Evolutionary conservation across 1,284 basidiomycete genomes (phyloP), one percentile per base, ranked within the genome.

Genomic region (Porodaedalea pini): DNA sequence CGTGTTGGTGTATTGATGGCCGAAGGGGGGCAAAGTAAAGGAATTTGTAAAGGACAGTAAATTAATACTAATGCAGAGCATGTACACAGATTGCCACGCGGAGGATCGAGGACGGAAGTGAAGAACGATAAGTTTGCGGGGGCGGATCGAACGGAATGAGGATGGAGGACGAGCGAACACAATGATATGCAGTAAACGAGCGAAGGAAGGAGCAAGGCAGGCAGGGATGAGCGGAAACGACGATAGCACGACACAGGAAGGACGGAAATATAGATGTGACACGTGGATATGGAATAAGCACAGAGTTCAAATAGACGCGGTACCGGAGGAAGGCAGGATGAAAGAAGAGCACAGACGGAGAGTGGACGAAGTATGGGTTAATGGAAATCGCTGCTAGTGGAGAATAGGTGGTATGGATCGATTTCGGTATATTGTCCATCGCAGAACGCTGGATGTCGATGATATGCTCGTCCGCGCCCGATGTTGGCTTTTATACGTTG

Each of bases 1-100:
- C n/a, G n/a, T n/a, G n/a, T n/a, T n/a, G 19, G 19, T 41, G n/a
- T 17, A 15, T 10, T 41, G 40, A 21, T 6, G 40, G 19, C 40
- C 40, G 13, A n/a, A n/a, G 13, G 29, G n/a, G 25, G 25, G 11
- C 25, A 15, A 2, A 45, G 27, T 47, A n/a, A 10, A 19, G 21
- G 4, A 23, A 17, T 23, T 13, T 47, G 45, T 47, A 50, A 50
- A 56, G 36, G 54, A 56, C 54, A 56, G 54, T 56, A 56, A 43
- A 56, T 56, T 56, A 56, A 50, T 50, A 36, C 54, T 56, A 56
- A 56, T 56, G 54, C 54, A 41, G 37, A 43, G 39, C 47, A 56
- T 50, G 47, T 56, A 56, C 54, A 56, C 54, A 34, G 37, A 50
- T 56, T 47, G 29, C 54, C 36, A 40, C 27, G 39, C 27, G 41